Percentiles rank a stretch among this genome's conserved stretches.
Conservation (phyloP, 129 eudicot species). For the Flaveria bidentis region DNA sequence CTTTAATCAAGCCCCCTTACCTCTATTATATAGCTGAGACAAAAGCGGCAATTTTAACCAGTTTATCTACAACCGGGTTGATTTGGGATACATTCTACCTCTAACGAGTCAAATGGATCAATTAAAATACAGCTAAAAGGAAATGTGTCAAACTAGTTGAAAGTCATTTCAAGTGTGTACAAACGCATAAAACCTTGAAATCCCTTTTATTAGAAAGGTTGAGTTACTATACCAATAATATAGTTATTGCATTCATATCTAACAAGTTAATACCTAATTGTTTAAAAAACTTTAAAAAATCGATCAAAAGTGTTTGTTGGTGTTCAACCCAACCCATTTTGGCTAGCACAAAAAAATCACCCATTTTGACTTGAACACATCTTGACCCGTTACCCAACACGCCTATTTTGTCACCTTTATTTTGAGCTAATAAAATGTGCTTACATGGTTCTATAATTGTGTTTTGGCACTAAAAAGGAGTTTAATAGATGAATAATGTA, state of each 20-base stretch:
- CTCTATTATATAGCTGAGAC: background rate
- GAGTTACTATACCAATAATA: background rate
- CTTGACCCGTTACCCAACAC: slow-evolving; percentile 10
- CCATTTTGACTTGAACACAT: background rate
- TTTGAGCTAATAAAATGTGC: background rate
- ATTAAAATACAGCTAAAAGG: background rate
- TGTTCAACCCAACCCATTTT: background rate
- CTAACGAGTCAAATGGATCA: background rate
- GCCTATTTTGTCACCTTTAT: background rate
- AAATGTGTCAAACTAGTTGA: background rate
- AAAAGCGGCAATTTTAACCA: background rate
- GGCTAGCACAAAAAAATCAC: background rate
- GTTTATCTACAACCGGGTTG: background rate
- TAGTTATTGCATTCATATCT: background rate
- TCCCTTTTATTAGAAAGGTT: background rate
- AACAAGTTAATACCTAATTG: background rate
- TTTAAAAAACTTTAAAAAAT: background rate
- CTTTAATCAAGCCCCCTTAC: background rate
- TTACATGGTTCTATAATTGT: background rate
- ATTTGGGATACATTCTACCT: background rate
- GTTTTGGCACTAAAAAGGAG: background rate
- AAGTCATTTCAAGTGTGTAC: background rate
- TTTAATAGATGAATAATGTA: background rate
- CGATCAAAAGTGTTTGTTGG: background rate
- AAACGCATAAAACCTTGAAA: background rate